These are phyloP conservation scores for Septoria petroselini DNA, from an alignment of 2,329 filamentous ascomycete genomes.

Conservation along the genomic window DNA sequence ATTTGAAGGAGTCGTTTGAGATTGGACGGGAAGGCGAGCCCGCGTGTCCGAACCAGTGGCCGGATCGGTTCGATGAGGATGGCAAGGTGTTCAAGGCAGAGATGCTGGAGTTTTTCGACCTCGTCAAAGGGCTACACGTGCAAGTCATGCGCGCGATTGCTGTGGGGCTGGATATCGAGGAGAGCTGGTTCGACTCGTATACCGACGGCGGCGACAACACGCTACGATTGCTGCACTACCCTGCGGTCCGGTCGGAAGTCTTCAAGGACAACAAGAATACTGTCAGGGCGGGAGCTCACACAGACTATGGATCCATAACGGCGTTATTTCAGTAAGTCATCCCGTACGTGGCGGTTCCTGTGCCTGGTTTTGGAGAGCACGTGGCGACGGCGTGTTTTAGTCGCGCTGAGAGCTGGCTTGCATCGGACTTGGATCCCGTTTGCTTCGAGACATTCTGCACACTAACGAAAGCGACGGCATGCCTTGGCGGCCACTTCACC, in stretches of 20 bases:
- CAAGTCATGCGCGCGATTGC: slow-evolving; percentile 63
- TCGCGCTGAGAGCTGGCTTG: no score
- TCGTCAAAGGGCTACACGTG: slow-evolving; percentile 70
- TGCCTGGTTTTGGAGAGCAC: no score
- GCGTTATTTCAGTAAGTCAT: slow-evolving; percentile 45
- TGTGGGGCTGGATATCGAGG: slow-evolving; percentile 65
- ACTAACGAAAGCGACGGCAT: no score
- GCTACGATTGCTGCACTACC: slow-evolving; percentile 52
- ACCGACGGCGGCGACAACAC: slow-evolving; percentile 68
- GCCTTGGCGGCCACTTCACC: slow-evolving; percentile 3
- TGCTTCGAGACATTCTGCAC: no score
- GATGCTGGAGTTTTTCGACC: slow-evolving; percentile 73
- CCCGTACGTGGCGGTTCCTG: not conserved
- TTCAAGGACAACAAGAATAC: slow-evolving; percentile 51
- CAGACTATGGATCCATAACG: slow-evolving; percentile 58
- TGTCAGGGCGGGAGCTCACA: slow-evolving; percentile 72
- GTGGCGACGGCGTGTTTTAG: not conserved
- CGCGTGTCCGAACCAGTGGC: slow-evolving; percentile 75
- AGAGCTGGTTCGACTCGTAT: slow-evolving; percentile 73
- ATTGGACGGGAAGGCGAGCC: slow-evolving; percentile 60
- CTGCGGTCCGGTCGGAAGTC: slow-evolving; percentile 54
- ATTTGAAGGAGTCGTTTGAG: slow-evolving; percentile 59
- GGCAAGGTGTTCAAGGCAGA: slow-evolving; percentile 67
- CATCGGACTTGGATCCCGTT: no score
- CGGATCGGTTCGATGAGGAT: slow-evolving; percentile 52